Base-by-base conservation (phyloP, 2,329 filamentous ascomycete species). In the Hirsutella rhossiliensis region DNA sequence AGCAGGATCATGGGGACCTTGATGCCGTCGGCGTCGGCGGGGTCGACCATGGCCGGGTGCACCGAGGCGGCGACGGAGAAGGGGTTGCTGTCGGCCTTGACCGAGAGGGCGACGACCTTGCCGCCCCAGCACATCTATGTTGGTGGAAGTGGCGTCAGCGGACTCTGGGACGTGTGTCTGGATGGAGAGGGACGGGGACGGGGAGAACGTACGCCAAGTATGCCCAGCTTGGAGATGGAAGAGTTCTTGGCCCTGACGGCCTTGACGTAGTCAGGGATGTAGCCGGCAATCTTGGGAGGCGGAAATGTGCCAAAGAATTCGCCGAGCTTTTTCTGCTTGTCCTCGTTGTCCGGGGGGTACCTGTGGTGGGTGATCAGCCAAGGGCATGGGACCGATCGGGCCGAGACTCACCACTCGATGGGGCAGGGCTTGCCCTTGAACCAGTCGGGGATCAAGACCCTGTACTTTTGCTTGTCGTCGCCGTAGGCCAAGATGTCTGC, bases 381-480 rank as follows among this genome's bases (percentile, higher is more conserved):
- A 27, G 23, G 23, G 5, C 23, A 27, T 27, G 23, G n/a, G n/a
- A n/a, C n/a, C n/a, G n/a, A n/a, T n/a, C 23, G 9, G 23, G 23
- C 23, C 23, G 23, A 23, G 23, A 52, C 55, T 53, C 50, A 62
- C 75, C 73, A 63, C 56, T 67, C 68, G 60, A 79, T 71, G 41
- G 68, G 63, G 55, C 65, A 66, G 2, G 86, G 83, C 51, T 76
- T 72, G 60, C 86, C 88, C 47, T 84, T 75, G 69, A 95, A 94
- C 73, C 86, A 90, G 66, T 96, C 89, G 27, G 89, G 89, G 50
- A 96, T 89, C 65, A 89, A 88, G 52, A 95, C 85, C 53, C 80
- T 80, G 70, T 94, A 92, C 57, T 84, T 78, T 61, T 68, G 75
- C 63, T 66, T 73, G 61, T 67, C 57, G 54, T 76, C 70, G 48